A percentile compares a stretch with the other conserved stretches of the same genome.
Conservation (phyloP, 495 filamentous ascomycete genomes). For the Xylaria palmicola region DNA sequence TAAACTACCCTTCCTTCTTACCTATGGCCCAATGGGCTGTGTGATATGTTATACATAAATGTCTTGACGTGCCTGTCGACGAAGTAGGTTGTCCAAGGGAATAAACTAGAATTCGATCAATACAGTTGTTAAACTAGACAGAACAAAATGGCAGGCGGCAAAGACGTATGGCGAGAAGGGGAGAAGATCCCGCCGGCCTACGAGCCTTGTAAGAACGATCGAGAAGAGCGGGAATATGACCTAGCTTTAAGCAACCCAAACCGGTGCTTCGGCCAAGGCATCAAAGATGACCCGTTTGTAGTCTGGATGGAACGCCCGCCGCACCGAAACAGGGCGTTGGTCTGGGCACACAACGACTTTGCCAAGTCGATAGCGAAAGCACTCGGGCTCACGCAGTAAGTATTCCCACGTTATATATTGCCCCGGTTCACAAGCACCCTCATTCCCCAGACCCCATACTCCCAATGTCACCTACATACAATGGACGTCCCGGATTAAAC, state of each 20-base stretch:
- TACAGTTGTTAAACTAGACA: background rate
- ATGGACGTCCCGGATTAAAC: no score
- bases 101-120: no score
- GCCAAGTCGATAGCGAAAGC: constrained; percentile 12
- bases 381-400: background rate
- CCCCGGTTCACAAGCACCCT: no score
- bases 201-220: constrained; percentile 7
- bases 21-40: background rate
- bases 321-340: background rate
- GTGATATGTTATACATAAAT: background rate
- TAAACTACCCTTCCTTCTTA: background rate
- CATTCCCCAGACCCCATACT: no score
- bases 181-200: background rate
- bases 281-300: constrained; percentile 1
- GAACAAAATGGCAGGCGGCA: background rate
- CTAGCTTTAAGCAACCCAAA: constrained; percentile 1
- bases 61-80: no score
- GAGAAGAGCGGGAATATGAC: constrained; percentile 6
- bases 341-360: constrained; percentile 15
- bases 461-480: no score
- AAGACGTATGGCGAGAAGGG: background rate
- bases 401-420: no score
- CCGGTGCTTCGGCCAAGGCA: constrained; percentile 7
- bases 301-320: constrained; percentile 3
- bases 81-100: no score